Base-by-base conservation (phyloP, 495 filamentous ascomycete species). In the Sporormia fimetaria region DNA sequence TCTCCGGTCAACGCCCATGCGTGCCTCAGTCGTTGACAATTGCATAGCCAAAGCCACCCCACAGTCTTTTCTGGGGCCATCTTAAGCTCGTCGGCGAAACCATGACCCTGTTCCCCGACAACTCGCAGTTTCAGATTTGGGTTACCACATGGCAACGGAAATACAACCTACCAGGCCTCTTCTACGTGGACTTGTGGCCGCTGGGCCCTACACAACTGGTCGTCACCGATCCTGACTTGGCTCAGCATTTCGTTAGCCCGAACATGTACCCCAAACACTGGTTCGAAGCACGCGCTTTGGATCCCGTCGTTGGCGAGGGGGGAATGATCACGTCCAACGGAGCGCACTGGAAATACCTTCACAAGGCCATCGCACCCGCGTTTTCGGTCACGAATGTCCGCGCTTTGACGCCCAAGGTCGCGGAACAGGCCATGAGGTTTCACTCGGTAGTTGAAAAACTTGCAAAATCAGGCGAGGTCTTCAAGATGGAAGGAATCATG, bases 361-460 rank as follows among this genome's bases (percentile, higher is more conserved):
- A 54, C 20, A 45, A 42, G 21, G 46, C 47, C 40, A n/a, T 54
- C 10, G 40, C 41, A n/a, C 51, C 46, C 7, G 35, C 51, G 4
- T 54, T 54, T 33, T 11, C 32, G 3, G 10, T 21, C 3, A 15
- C 35, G 1, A 17, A 41, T 4, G 30, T 54, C 17, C 30, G 31
- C 24, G 36, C 34, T 20, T 30, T 46, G 41, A 17, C 29, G 5
- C 26, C 20, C 0, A 31, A 46, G 40, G 28, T 54, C 2, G 40
- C 44, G 7, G 46, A 54, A 6, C 40, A 54, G 21, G 29, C 34
- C 6, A 49, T 41, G 51, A 12, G 23, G 0, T 54, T 46, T 24
- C 35, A 37, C 2, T 20, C 16, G 5, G 41, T 20, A 14, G 25
- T 54, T n/a, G 6, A 26, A 4, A 33, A 44, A 14, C 7, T 35